phyloP scores from a whole-genome alignment of 495 filamentous ascomycete genomes.

The Neurospora africana region DNA sequence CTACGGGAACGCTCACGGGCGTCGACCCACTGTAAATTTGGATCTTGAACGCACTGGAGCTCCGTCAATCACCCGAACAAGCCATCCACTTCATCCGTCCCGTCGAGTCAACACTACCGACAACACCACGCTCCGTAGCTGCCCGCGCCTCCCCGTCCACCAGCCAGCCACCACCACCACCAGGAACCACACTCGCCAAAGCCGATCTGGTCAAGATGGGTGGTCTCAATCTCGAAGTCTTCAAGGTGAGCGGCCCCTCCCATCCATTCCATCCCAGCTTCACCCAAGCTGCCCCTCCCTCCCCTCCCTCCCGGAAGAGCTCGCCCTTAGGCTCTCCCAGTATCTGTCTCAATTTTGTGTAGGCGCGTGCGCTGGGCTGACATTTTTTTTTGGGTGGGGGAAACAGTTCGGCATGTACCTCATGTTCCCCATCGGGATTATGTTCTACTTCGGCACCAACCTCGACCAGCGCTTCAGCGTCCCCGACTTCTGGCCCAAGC shows the following conservation, averaged over 20 bases:
- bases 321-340: slow-evolving; percentile 1
- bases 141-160: slow-evolving; percentile 5
- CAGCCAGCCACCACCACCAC: slow-evolving; percentile 8
- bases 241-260: slow-evolving; percentile 59
- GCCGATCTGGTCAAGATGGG: slow-evolving; percentile 39
- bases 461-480: slow-evolving; percentile 84
- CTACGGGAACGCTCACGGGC: not conserved
- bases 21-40: slow-evolving; percentile 6
- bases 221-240: slow-evolving; percentile 87
- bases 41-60: not conserved
- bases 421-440: slow-evolving; percentile 95
- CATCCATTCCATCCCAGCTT: not conserved
- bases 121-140: not conserved
- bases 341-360: not conserved
- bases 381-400: no score
- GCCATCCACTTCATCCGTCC: not conserved
- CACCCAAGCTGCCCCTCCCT: not conserved
- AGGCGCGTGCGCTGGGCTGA: not conserved
- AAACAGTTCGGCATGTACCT: slow-evolving; percentile 91
- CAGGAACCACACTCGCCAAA: not conserved
- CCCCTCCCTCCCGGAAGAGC: not conserved
- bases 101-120: not conserved
- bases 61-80: not conserved
- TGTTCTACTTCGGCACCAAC: slow-evolving; percentile 99
- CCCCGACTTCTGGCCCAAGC: slow-evolving; percentile 86